Evolutionary conservation across 2,329 filamentous ascomycete species (phyloP).

Genomic region (Cercospora canescens): DNA sequence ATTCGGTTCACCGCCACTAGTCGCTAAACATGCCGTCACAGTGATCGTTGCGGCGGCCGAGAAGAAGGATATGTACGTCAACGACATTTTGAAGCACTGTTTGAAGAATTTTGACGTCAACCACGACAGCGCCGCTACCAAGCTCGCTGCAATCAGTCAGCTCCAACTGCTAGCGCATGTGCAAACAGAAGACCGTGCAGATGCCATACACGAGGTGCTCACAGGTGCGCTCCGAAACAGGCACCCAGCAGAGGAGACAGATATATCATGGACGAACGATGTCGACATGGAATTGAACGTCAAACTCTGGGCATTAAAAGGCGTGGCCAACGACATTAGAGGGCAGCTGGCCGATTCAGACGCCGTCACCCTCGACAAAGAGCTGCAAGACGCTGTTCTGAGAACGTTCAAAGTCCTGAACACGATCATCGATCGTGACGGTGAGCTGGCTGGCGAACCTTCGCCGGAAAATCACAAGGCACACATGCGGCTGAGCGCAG

Average conservation of each 20-base stretch:
- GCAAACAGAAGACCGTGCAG: conserved; percentile 67
- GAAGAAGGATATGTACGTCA: conserved; percentile 80
- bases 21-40: conserved; percentile 90
- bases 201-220: conserved; percentile 77
- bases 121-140: conserved; percentile 71
- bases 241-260: conserved; percentile 48
- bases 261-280: conserved; percentile 49
- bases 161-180: conserved; percentile 73
- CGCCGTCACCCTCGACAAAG: conserved; percentile 37
- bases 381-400: conserved; percentile 52
- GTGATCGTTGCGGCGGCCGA: conserved; percentile 79
- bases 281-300: conserved; percentile 79
- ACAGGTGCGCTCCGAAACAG: conserved; percentile 71
- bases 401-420: conserved; percentile 77
- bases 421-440: conserved; percentile 70
- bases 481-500: conserved; percentile 78
- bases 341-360: conserved; percentile 45
- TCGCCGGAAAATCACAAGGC: conserved; percentile 78
- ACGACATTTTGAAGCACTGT: conserved; percentile 75
- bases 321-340: conserved; percentile 81
- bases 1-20: conserved; percentile 75
- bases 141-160: conserved; percentile 70
- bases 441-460: conserved; percentile 70
- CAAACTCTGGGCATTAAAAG: conserved; percentile 80
- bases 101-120: conserved; percentile 74